Evolutionary conservation across 1,284 basidiomycete species (phyloP).

Genomic region (Leccinum glutinopallens): DNA sequence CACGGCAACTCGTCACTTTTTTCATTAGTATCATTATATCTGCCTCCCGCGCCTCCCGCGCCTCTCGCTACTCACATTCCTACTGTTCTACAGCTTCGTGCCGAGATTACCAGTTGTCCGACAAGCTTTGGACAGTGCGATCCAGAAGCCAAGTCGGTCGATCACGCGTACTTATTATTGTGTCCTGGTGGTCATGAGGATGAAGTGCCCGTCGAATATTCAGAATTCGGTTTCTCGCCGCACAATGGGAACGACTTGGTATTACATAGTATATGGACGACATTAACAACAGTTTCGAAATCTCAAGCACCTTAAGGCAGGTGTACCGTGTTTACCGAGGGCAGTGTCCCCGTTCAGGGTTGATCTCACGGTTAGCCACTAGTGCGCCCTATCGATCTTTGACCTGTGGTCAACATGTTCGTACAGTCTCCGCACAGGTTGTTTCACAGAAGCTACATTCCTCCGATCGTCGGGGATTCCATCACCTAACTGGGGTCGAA

Average conservation of each 20-base stretch:
- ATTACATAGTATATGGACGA: not conserved
- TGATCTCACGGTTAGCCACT: not conserved
- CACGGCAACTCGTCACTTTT: not conserved
- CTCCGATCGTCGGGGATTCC: not conserved
- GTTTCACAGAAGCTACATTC: not conserved
- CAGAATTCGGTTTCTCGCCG: not conserved
- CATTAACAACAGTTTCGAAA: no score
- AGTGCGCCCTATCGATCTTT: not conserved
- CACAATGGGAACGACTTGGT: not conserved
- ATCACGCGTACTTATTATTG: not conserved
- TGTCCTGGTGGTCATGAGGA: not conserved
- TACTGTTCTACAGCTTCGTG: not conserved
- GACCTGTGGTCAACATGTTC: not conserved
- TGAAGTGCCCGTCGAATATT: not conserved
- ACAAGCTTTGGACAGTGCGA: not conserved
- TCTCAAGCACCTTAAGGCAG: not conserved
- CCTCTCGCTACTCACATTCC: not conserved
- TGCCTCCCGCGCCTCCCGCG: not conserved
- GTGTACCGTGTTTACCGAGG: not conserved
- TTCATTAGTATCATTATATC: not conserved
- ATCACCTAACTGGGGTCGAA: conserved; percentile 7
- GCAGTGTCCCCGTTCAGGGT: not conserved
- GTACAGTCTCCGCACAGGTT: not conserved
- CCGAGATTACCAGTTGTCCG: not conserved
- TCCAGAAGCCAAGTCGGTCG: not conserved